phyloP scores from a whole-genome alignment of 768 basidiomycete species.

The Russula sp. region DNA sequence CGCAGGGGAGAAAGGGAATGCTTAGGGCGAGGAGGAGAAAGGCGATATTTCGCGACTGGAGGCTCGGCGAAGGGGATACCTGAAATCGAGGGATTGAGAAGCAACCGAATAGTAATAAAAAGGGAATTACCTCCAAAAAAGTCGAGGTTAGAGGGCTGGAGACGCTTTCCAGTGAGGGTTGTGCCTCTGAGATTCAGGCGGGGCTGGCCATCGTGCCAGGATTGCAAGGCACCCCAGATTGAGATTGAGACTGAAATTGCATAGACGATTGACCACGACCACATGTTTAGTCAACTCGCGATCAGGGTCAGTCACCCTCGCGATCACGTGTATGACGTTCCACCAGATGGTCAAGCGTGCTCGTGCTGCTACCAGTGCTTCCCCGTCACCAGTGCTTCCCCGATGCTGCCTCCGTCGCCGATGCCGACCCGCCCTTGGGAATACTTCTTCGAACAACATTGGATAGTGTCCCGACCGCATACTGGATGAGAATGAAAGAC shows the following conservation, averaged over 20 bases:
- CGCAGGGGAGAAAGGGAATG: constrained; percentile 25
- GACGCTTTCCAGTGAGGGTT: constrained; percentile 30
- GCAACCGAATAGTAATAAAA: no score
- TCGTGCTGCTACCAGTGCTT: not conserved
- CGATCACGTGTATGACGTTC: no score
- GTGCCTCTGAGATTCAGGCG: constrained; percentile 32
- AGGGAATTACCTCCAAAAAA: constrained; percentile 36
- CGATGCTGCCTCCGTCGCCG: constrained; percentile 59
- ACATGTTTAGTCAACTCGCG: no score
- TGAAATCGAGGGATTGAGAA: constrained; percentile 12
- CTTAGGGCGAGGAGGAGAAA: constrained; percentile 34
- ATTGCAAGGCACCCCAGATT: not conserved
- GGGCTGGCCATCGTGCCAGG: not conserved
- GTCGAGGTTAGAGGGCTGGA: constrained; percentile 30
- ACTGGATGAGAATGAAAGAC: constrained; percentile 95
- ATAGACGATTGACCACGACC: no score
- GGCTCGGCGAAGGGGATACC: constrained; percentile 40
- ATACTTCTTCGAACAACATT: constrained; percentile 53
- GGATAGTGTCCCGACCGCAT: constrained; percentile 30
- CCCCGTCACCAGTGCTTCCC: constrained; percentile 49
- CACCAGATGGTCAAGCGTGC: constrained; percentile 22
- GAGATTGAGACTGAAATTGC: not conserved
- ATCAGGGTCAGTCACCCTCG: no score
- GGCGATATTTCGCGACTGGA: constrained; percentile 35
- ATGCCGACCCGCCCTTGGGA: constrained; percentile 57